Percentiles rank a stretch among this genome's conserved stretches.
Evolutionary conservation across 352 stramenopile species (phyloP).

Genomic region (Albugo candida): DNA sequence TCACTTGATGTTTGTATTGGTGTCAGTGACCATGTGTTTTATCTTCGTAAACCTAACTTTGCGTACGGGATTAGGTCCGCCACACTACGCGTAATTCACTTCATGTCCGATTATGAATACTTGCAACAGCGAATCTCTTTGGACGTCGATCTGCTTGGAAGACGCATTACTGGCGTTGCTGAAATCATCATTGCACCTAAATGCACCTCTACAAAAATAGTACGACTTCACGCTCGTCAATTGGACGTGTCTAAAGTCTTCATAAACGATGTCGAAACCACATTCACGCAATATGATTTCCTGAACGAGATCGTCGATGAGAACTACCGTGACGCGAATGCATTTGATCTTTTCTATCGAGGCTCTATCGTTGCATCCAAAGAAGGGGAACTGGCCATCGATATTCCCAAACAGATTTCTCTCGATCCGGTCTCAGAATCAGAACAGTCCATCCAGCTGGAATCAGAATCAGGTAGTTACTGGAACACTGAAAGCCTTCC

Average conservation of each 20-base stretch:
- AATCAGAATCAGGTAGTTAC: conserved; percentile 20
- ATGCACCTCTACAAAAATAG: conserved; percentile 21
- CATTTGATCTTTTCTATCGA: conserved; percentile 73
- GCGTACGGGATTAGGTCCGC: too few species aligned
- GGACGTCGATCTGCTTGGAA: conserved; percentile 52
- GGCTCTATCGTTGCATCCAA: conserved; percentile 68
- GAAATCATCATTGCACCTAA: conserved; percentile 57
- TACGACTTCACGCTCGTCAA: conserved; percentile 61
- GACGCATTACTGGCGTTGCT: conserved; percentile 29
- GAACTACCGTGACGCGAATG: conserved; percentile 50
- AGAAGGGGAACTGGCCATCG: conserved; percentile 58
- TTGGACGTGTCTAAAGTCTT: conserved; percentile 31
- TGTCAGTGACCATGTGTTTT: too few species aligned
- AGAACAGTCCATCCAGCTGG: conserved; percentile 10
- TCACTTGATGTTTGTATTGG: too few species aligned
- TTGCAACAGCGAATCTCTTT: conserved; percentile 66
- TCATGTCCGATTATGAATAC: conserved; percentile 67
- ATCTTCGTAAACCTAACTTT: too few species aligned
- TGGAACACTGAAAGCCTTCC: conserved; percentile 57
- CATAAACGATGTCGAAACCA: conserved; percentile 27
- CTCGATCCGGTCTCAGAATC: conserved; percentile 4
- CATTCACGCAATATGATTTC: conserved; percentile 72
- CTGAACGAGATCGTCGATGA: conserved; percentile 57
- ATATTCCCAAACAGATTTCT: conserved; percentile 34
- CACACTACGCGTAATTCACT: too few species aligned